Evolutionary conservation across 2,329 filamentous ascomycete genomes (phyloP).

Genomic region (Paecilomyces sp.): DNA sequence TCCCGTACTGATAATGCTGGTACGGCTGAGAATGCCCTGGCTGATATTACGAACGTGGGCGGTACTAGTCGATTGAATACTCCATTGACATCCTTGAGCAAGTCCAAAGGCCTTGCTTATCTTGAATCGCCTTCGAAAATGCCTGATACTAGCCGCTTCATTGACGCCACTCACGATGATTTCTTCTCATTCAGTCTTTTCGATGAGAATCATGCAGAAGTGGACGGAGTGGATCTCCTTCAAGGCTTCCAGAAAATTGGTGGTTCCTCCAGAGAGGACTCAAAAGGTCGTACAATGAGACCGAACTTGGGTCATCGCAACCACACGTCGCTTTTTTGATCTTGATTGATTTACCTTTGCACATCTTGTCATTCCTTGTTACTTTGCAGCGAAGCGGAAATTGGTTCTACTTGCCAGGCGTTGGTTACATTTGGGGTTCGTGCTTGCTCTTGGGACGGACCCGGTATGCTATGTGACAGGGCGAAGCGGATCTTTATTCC

Average conservation of each 20-base stretch:
- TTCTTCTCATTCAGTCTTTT: constrained; percentile 43
- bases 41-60: constrained; percentile 32
- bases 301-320: constrained; percentile 24
- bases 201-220: constrained; percentile 35
- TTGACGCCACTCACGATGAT: constrained; percentile 34
- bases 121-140: constrained; percentile 35
- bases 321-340: constrained; percentile 28
- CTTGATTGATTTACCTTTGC: neutral
- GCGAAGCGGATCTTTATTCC: neutral
- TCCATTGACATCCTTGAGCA: constrained; percentile 27
- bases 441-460: neutral
- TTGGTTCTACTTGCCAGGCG: neutral
- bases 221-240: constrained; percentile 39
- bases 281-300: constrained; percentile 21
- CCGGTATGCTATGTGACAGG: neutral
- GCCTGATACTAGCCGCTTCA: constrained; percentile 22
- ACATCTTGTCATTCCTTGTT: neutral
- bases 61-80: constrained; percentile 28
- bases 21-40: constrained; percentile 45
- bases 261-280: constrained; percentile 27
- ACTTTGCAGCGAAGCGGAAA: neutral
- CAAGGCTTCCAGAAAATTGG: constrained; percentile 44
- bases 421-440: neutral
- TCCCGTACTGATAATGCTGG: constrained; percentile 43
- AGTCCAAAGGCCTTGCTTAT: constrained; percentile 23